Percentiles rank a stretch among this genome's conserved stretches.
Evolutionary conservation across 345 rosid species (phyloP).

Genomic region (Erodium maritimum): DNA sequence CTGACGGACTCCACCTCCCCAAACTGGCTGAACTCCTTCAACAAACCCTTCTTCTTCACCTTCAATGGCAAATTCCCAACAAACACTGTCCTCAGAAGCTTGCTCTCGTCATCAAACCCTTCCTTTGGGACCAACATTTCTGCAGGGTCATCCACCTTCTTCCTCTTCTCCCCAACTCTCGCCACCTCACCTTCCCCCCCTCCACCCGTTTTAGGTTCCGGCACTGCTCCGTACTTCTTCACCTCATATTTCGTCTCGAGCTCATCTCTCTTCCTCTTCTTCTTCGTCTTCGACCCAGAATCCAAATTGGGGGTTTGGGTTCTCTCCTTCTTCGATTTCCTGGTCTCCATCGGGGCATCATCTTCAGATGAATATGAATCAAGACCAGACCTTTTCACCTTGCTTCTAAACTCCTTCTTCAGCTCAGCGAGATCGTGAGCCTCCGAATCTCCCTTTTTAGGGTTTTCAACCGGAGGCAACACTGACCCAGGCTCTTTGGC

Average conservation of each 20-base stretch:
- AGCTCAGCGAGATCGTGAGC: no score
- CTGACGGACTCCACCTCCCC: slow-evolving; percentile 86
- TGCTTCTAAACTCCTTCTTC: no score
- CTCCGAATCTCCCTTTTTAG: no score
- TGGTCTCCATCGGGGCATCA: no score
- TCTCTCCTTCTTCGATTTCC: no score
- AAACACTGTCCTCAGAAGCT: slow-evolving; percentile 87
- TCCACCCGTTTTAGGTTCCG: slow-evolving; percentile 10
- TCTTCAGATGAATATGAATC: no score
- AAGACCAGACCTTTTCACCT: no score
- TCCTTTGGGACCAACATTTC: slow-evolving; percentile 41
- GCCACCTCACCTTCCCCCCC: slow-evolving; percentile 12
- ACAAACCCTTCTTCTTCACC: slow-evolving; percentile 58
- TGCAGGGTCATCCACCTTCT: slow-evolving; percentile 43
- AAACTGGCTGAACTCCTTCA: slow-evolving; percentile 63
- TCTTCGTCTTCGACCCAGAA: slow-evolving; percentile 20
- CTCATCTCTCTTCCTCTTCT: slow-evolving; percentile 90
- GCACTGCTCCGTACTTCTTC: slow-evolving; percentile 43
- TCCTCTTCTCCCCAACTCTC: slow-evolving; percentile 64
- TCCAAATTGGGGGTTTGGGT: no score
- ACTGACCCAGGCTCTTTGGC: no score
- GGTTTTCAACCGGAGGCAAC: no score
- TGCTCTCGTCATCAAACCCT: slow-evolving; percentile 82
- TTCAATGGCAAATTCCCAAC: slow-evolving; percentile 83
- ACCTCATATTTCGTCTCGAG: slow-evolving; percentile 69